Evolutionary conservation across 768 basidiomycete genomes (phyloP).

Genomic region (Agrocybe pediades): DNA sequence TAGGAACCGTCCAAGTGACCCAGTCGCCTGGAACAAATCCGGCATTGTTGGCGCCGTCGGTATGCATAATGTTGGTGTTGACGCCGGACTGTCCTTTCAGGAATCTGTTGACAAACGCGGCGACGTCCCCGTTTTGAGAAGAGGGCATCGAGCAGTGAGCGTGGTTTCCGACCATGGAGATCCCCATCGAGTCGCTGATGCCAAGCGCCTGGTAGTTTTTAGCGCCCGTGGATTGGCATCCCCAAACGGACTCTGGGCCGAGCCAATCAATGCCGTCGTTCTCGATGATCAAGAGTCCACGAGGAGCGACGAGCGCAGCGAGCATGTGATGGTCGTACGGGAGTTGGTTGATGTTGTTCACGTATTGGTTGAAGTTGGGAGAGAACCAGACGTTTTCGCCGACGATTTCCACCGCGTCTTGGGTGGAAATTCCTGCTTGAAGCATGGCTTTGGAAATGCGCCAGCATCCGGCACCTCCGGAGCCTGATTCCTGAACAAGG

Average conservation of each 20-base stretch:
- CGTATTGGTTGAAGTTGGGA: conserved; percentile 46
- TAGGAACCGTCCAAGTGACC: conserved; percentile 53
- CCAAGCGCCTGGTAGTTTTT: conserved; percentile 54
- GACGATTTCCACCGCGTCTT: conserved; percentile 61
- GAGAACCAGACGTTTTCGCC: conserved; percentile 67
- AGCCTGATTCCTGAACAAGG: conserved; percentile 64
- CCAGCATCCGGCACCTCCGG: conserved; percentile 63
- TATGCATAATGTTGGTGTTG: conserved; percentile 48
- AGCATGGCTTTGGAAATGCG: conserved; percentile 54
- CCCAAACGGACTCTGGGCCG: conserved; percentile 49
- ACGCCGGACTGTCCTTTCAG: conserved; percentile 44
- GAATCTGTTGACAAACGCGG: conserved; percentile 59
- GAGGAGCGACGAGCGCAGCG: conserved; percentile 56
- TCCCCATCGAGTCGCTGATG: conserved; percentile 47
- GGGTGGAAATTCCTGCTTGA: conserved; percentile 42
- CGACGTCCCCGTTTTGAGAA: conserved; percentile 42
- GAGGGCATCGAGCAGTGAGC: conserved; percentile 58
- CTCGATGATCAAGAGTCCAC: conserved; percentile 52
- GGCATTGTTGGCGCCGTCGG: conserved; percentile 42
- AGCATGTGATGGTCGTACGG: conserved; percentile 64
- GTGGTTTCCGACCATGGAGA: conserved; percentile 55
- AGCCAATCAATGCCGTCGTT: conserved; percentile 61
- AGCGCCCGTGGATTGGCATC: conserved; percentile 52
- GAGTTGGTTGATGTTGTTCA: conserved; percentile 44
- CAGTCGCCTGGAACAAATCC: conserved; percentile 41